Percentiles rank a stretch among this genome's conserved stretches.
These are phyloP conservation scores for Petunia axillaris DNA, from an alignment of 257 asterid genomes.

Conservation along the genomic window DNA sequence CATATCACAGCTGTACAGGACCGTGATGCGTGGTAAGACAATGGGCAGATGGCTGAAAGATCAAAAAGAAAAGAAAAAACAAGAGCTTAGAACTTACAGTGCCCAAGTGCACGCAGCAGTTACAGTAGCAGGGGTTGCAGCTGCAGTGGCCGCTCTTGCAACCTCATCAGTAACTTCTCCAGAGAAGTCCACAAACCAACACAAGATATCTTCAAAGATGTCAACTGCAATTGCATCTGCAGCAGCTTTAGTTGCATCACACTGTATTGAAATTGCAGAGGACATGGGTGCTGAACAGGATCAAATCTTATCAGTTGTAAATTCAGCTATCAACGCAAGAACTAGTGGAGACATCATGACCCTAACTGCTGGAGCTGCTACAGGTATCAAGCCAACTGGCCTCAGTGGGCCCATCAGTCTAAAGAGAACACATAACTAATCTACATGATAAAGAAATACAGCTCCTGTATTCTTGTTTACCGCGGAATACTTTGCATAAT, in stretches of 20 bases:
- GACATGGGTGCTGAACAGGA: conserved; percentile 83
- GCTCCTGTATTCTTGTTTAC: conserved; percentile 4
- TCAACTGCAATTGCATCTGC: conserved; percentile 76
- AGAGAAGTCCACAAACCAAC: conserved; percentile 40
- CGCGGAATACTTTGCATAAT: not conserved
- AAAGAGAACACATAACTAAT: not conserved
- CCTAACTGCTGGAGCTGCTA: conserved; percentile 90
- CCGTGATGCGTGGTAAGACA: conserved; percentile 62
- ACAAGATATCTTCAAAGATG: conserved; percentile 47
- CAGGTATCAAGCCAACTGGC: conserved; percentile 50
- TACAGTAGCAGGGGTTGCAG: conserved; percentile 84
- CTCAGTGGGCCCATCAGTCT: not conserved
- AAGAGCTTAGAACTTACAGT: conserved; percentile 77
- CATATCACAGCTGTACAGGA: conserved; percentile 51
- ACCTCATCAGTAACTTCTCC: conserved; percentile 58
- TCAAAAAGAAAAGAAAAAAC: conserved; percentile 77
- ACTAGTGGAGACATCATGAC: conserved; percentile 86
- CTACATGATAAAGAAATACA: not conserved
- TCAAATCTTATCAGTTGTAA: conserved; percentile 63
- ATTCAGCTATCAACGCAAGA: conserved; percentile 71
- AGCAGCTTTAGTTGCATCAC: conserved; percentile 91
- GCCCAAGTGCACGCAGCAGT: conserved; percentile 88
- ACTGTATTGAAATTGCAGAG: conserved; percentile 91
- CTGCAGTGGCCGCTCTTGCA: conserved; percentile 84
- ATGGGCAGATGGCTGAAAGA: conserved; percentile 78